Evolutionary conservation across 2,329 filamentous ascomycete species (phyloP).

Genomic region (Colletotrichum cordylinicola): DNA sequence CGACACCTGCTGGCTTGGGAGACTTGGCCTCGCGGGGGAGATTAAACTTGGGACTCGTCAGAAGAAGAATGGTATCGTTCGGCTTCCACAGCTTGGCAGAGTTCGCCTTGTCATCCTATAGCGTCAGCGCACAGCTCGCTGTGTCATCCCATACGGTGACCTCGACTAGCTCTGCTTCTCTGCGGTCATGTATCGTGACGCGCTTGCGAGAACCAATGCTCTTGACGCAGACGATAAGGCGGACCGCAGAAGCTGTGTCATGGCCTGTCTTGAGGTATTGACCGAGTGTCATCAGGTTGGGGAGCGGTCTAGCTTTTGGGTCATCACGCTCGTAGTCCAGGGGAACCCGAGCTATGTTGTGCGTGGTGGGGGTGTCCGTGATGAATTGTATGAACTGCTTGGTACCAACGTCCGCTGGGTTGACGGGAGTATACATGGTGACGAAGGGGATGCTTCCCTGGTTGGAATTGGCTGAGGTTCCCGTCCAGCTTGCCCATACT

Average conservation of each 20-base stretch:
- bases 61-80: slow-evolving; percentile 54
- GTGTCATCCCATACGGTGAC: slow-evolving; percentile 65
- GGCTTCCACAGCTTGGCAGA: slow-evolving; percentile 50
- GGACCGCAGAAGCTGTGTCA: slow-evolving; percentile 50
- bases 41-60: slow-evolving; percentile 45
- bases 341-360: slow-evolving; percentile 46
- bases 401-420: slow-evolving; percentile 60
- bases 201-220: slow-evolving; percentile 58
- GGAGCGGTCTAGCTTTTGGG: slow-evolving; percentile 29
- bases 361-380: slow-evolving; percentile 36
- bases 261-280: slow-evolving; percentile 59
- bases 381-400: slow-evolving; percentile 55
- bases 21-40: not conserved
- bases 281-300: slow-evolving; percentile 61
- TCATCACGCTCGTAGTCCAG: slow-evolving; percentile 40
- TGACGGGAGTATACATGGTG: slow-evolving; percentile 59
- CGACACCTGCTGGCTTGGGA: slow-evolving; percentile 25
- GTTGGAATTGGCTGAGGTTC: slow-evolving; percentile 44
- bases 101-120: slow-evolving; percentile 57
- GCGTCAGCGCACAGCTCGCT: slow-evolving; percentile 53
- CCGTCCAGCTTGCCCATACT: slow-evolving; percentile 62
- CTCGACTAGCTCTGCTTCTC: slow-evolving; percentile 45
- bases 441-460: slow-evolving; percentile 42
- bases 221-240: slow-evolving; percentile 63
- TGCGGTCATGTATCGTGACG: slow-evolving; percentile 35